Conservation (phyloP, 163 green algal species). For the Picocystis sp. region DNA sequence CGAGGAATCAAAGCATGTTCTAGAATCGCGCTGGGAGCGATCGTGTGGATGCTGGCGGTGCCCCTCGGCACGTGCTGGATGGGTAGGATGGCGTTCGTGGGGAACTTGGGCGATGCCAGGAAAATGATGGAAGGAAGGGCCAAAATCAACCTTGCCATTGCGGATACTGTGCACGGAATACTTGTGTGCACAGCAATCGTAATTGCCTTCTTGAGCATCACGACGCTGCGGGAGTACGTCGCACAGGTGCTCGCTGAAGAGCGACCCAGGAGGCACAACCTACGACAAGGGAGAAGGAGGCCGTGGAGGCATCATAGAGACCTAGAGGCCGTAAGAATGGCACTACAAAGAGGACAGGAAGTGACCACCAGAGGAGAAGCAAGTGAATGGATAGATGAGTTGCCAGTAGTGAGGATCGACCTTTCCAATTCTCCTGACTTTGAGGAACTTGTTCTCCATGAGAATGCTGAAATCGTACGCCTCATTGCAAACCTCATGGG, state of each 20-base stretch:
- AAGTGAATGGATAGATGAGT: not conserved
- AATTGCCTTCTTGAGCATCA: slow-evolving; percentile 16
- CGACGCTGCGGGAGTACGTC: slow-evolving; percentile 23
- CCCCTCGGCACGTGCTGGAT: slow-evolving; percentile 22
- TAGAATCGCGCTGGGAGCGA: slow-evolving; percentile 11
- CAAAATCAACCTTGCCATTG: slow-evolving; percentile 8
- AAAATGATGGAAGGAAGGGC: not conserved
- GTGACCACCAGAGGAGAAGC: too few relatives aligned
- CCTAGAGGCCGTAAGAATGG: slow-evolving; percentile 6
- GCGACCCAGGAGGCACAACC: slow-evolving; percentile 1
- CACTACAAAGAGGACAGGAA: slow-evolving; percentile 4
- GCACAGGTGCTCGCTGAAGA: slow-evolving; percentile 1
- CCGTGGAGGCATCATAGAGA: not conserved
- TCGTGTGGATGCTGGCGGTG: slow-evolving; percentile 23
- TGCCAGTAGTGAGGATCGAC: not conserved
- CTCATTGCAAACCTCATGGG: too few relatives aligned
- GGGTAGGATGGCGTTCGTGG: slow-evolving; percentile 16
- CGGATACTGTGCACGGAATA: slow-evolving; percentile 21
- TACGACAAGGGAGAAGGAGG: not conserved
- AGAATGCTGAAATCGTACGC: too few relatives aligned
- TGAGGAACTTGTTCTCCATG: too few relatives aligned
- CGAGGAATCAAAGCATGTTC: too few relatives aligned
- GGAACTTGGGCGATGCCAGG: slow-evolving; percentile 7
- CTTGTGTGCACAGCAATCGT: slow-evolving; percentile 25
- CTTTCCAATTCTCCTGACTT: not conserved